Percentiles rank a stretch among this genome's conserved stretches.
These are phyloP conservation scores for Macaranga tanarius DNA, from an alignment of 441 rosid species.

Conservation along the genomic window DNA sequence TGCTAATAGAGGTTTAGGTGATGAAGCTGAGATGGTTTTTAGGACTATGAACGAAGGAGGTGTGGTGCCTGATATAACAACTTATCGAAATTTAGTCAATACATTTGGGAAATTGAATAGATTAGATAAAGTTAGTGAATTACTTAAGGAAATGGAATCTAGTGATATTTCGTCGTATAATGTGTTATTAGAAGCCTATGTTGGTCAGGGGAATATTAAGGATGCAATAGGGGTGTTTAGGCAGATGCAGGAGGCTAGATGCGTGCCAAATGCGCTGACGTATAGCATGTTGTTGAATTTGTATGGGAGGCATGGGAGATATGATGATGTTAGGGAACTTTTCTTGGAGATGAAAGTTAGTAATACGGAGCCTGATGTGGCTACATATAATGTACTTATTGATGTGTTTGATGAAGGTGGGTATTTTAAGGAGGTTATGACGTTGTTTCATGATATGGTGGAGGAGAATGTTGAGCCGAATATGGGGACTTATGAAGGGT, in stretches of 20 bases:
- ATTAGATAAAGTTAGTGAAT: conserved; percentile 67
- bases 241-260: conserved; percentile 82
- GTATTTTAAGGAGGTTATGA: conserved; percentile 93
- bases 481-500: conserved; percentile 89
- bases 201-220: conserved; percentile 61
- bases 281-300: conserved; percentile 73
- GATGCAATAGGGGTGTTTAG: conserved; percentile 82
- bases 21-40: conserved; percentile 92
- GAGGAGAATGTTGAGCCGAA: conserved; percentile 92
- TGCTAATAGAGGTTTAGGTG: conserved; percentile 77
- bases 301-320: conserved; percentile 76
- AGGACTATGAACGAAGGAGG: conserved; percentile 94
- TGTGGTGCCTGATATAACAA: conserved; percentile 73
- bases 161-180: conserved; percentile 76
- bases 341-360: conserved; percentile 96
- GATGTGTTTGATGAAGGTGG: conserved; percentile 96
- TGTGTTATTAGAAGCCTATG: conserved; percentile 78
- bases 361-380: conserved; percentile 79
- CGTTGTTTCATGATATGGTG: conserved; percentile 90
- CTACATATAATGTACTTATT: conserved; percentile 77
- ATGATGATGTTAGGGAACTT: conserved; percentile 78
- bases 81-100: conserved; percentile 71
- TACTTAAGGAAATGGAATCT: conserved; percentile 74
- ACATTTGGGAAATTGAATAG: conserved; percentile 64
- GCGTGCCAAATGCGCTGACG: conserved; percentile 69